Evolutionary conservation across 116 monocot species (phyloP).

Genomic region (Iris pallida): DNA sequence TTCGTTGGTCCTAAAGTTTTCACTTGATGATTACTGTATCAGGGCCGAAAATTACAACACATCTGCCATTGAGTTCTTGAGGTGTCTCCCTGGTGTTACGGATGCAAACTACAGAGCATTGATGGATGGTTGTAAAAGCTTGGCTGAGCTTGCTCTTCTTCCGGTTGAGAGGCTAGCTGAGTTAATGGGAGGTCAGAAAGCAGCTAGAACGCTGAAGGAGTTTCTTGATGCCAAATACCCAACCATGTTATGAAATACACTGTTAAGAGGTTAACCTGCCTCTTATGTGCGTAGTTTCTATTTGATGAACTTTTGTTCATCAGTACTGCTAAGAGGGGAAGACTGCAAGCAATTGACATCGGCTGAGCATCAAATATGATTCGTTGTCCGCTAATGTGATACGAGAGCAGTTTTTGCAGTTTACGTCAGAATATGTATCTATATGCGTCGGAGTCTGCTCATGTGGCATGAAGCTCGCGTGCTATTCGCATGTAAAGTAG

Average conservation of each 20-base stretch:
- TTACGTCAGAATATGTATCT: too few species aligned
- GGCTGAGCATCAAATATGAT: too few species aligned
- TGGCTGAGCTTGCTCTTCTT: conserved; percentile 84
- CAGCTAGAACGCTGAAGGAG: conserved; percentile 73
- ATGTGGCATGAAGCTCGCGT: too few species aligned
- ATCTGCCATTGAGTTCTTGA: conserved; percentile 88
- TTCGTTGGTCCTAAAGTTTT: neutral
- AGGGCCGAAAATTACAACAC: conserved; percentile 98
- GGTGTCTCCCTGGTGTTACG: conserved; percentile 94
- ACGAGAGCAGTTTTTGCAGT: too few species aligned
- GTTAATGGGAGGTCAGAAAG: conserved; percentile 92
- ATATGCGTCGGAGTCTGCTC: too few species aligned
- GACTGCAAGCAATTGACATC: too few species aligned
- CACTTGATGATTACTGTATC: neutral
- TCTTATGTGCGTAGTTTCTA: too few species aligned
- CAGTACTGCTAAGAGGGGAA: too few species aligned
- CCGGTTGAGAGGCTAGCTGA: conserved; percentile 80
- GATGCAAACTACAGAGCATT: conserved; percentile 87
- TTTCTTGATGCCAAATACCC: conserved; percentile 95
- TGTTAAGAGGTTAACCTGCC: too few species aligned
- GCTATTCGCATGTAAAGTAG: too few species aligned
- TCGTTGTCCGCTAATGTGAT: too few species aligned
- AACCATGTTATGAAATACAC: conserved; percentile 27
- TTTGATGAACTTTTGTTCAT: too few species aligned
- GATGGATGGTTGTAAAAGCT: conserved; percentile 75